These are phyloP conservation scores for Salix dunnii DNA, from an alignment of 345 rosid species.

Conservation along the genomic window DNA sequence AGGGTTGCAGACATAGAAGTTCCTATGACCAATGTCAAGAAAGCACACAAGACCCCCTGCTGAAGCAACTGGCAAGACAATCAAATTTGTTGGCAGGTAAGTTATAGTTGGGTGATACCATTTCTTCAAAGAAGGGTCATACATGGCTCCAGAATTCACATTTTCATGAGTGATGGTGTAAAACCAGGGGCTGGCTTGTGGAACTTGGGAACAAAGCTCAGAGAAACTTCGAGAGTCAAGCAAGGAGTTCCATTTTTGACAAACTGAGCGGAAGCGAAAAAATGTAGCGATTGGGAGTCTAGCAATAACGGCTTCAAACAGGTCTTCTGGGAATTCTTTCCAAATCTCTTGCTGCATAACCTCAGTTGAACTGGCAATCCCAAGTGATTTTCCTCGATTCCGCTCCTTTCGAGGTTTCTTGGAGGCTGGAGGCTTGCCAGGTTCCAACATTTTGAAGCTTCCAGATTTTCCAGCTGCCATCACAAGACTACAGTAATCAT, in stretches of 20 bases:
- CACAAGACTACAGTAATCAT: conserved; percentile 61
- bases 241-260: conserved; percentile 77
- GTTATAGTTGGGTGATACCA: conserved; percentile 82
- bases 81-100: conserved; percentile 61
- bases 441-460: conserved; percentile 59
- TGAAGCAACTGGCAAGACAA: conserved; percentile 83
- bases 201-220: conserved; percentile 56
- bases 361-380: conserved; percentile 37
- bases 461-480: conserved; percentile 80
- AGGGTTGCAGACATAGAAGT: conserved; percentile 90
- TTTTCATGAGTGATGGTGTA: conserved; percentile 83
- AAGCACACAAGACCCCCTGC: conserved; percentile 96
- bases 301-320: conserved; percentile 81
- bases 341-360: conserved; percentile 77
- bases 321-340: conserved; percentile 95
- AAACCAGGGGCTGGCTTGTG: conserved; percentile 74
- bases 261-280: conserved; percentile 87
- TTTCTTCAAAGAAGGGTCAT: conserved; percentile 73
- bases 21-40: conserved; percentile 84
- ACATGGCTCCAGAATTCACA: conserved; percentile 83
- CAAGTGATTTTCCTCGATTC: conserved; percentile 48
- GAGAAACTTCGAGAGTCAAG: conserved; percentile 74
- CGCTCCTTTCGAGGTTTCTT: conserved; percentile 75
- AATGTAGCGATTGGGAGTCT: conserved; percentile 80
- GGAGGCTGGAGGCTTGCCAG: conserved; percentile 62